Evolutionary conservation across 306 rosid genomes (phyloP), one percentile per base, ranked within the genome.

Genomic region (Notholithocarpus densiflorus): DNA sequence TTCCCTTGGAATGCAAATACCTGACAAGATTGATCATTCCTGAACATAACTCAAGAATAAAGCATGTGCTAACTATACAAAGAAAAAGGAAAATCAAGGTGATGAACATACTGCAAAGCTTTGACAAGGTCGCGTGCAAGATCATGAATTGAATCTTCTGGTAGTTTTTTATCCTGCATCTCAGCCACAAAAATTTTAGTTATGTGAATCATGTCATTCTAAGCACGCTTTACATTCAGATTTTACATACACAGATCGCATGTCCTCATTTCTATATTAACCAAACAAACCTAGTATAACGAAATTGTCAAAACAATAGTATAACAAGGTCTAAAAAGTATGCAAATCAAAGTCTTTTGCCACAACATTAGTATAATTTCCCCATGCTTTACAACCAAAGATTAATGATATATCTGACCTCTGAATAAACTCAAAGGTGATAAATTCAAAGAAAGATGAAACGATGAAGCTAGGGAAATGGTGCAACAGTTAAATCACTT

Each of bases 1-100:
- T 91, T 82, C 96, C 99, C 83, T 86, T 93, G 66, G 97, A 93
- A 80, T 95, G 99, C 82, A 95, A 86, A 78, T 78, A 95, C 92
- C 99, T 95, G 85, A 73, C 81, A 53, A 34, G 18, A 55, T 31
- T 66, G 48, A 77, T 75, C 74, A 77, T 77, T 74, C 72, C 31
- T 70, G 77, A 68, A 59, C 66, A 84, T 48, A 74, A 56, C 29
- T 70, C 17, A 70, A 92, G 69, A 72, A 75, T 66, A 64, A 75
- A 45, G 51, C 24, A 60, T 51, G 59, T 57, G 55, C 61, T 57
- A 40, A 64, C 71, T 64, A 34, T 17, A 56, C 14, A 54, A n/a
- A 69, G 71, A 61, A 71, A 65, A 52, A 27, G 29, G 54, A 74
- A 82, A 78, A 74, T 26, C 26, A 40, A 83, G 77, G 66, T 64